phyloP scores from a whole-genome alignment of 2,329 filamentous ascomycete genomes.

The Diaporthe citriasiana region DNA sequence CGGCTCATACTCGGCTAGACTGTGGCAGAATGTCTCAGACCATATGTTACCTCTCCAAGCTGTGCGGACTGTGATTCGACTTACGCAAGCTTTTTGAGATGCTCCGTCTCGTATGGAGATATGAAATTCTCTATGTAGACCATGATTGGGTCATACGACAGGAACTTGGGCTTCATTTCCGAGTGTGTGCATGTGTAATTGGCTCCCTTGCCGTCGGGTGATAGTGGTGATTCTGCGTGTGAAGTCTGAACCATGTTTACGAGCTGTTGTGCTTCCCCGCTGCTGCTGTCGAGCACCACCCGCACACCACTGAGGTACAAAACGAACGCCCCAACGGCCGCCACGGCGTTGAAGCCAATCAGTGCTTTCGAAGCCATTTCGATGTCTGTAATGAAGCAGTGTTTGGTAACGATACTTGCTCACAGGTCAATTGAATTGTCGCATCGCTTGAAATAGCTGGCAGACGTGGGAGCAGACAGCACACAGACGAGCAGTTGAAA shows the following conservation, averaged over 20 bases:
- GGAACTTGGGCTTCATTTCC: slow-evolving; percentile 28
- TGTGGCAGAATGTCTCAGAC: not conserved
- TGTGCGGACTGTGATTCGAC: not conserved
- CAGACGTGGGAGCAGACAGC: not conserved
- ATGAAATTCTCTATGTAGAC: slow-evolving; percentile 35
- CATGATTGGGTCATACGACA: slow-evolving; percentile 36
- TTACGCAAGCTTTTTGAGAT: slow-evolving; percentile 28
- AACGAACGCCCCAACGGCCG: slow-evolving; percentile 3
- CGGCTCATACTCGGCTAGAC: slow-evolving; percentile 31
- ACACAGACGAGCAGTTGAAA: slow-evolving; percentile 27
- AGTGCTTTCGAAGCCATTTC: slow-evolving; percentile 27
- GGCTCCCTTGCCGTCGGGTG: not conserved
- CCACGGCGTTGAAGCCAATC: slow-evolving; percentile 20
- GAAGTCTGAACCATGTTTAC: not conserved
- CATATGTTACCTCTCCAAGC: not conserved
- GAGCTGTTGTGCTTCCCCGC: not conserved
- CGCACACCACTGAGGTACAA: slow-evolving; percentile 23
- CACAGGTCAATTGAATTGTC: not conserved
- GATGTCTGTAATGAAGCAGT: not conserved
- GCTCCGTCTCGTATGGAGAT: slow-evolving; percentile 21
- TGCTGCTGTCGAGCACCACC: slow-evolving; percentile 12
- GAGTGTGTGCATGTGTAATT: slow-evolving; percentile 30
- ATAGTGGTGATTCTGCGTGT: not conserved
- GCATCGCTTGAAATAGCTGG: slow-evolving; percentile 9
- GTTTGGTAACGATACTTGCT: not conserved